These are phyloP conservation scores for Helotiales sp. DNA, from an alignment of 2,329 filamentous ascomycete genomes.

Conservation along the genomic window DNA sequence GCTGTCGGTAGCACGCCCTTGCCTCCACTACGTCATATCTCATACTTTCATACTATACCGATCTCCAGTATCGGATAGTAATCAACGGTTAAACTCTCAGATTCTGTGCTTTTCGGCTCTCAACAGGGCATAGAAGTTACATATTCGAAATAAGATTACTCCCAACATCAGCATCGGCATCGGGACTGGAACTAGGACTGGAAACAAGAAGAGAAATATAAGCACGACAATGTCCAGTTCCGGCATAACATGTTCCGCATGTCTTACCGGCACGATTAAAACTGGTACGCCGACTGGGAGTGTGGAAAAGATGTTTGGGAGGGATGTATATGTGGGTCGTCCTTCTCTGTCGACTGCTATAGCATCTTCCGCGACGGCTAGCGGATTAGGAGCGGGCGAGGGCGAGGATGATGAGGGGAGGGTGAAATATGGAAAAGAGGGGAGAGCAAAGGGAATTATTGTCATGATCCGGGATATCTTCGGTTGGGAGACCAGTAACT, in stretches of 20 bases:
- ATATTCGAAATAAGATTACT: neutral
- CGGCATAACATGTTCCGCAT: neutral
- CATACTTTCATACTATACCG: neutral
- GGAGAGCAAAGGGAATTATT: conserved; percentile 46
- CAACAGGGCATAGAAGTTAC: neutral
- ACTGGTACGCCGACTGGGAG: neutral
- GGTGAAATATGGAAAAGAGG: neutral
- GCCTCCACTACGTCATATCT: neutral
- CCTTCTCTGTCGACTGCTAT: neutral
- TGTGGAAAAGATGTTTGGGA: neutral
- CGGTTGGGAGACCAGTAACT: conserved; percentile 54
- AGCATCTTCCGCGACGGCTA: neutral
- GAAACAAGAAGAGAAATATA: neutral
- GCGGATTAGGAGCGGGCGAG: neutral
- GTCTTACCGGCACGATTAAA: neutral
- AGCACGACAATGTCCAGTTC: neutral
- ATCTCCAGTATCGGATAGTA: neutral
- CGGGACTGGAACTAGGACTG: no score
- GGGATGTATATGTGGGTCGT: neutral
- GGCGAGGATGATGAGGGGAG: neutral
- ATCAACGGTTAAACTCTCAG: neutral
- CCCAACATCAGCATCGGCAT: neutral
- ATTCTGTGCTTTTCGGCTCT: neutral
- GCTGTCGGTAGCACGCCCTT: neutral
- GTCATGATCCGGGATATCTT: conserved; percentile 55